Evolutionary conservation across 805 yeast genomes (phyloP).

Genomic region (Candida caryicola): DNA sequence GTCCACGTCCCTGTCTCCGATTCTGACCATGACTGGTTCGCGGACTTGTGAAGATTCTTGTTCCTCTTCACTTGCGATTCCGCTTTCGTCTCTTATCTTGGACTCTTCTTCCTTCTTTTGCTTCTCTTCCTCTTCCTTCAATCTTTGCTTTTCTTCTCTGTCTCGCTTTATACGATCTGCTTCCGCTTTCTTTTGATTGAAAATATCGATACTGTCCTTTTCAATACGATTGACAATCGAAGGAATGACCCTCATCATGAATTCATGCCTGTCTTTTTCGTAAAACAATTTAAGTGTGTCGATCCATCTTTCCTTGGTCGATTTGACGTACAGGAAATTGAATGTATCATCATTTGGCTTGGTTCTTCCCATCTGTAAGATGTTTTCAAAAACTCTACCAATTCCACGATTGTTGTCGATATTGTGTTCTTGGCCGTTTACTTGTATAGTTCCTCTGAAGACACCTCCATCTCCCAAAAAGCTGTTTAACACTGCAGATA

Average conservation of each 20-base stretch:
- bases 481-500: constrained; percentile 7
- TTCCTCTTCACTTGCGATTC: constrained; percentile 13
- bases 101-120: constrained; percentile 27
- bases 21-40: constrained; percentile 62
- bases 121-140: constrained; percentile 30
- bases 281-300: constrained; percentile 54
- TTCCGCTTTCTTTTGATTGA: constrained; percentile 27
- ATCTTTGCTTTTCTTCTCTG: constrained; percentile 27
- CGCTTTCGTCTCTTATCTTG: constrained; percentile 15
- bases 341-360: constrained; percentile 11
- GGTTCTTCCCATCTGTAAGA: constrained; percentile 4
- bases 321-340: constrained; percentile 29
- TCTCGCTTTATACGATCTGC: constrained; percentile 22
- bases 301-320: constrained; percentile 69
- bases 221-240: constrained; percentile 47
- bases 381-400: constrained; percentile 6
- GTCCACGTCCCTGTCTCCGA: constrained; percentile 78
- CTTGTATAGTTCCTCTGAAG: constrained; percentile 24
- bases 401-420: constrained; percentile 5
- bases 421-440: constrained; percentile 10
- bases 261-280: constrained; percentile 25
- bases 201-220: constrained; percentile 45
- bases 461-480: constrained; percentile 16
- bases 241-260: constrained; percentile 20
- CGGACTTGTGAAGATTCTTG: constrained; percentile 17